phyloP scores from a whole-genome alignment of 495 filamentous ascomycete species.

The Trichoderma erinaceum region DNA sequence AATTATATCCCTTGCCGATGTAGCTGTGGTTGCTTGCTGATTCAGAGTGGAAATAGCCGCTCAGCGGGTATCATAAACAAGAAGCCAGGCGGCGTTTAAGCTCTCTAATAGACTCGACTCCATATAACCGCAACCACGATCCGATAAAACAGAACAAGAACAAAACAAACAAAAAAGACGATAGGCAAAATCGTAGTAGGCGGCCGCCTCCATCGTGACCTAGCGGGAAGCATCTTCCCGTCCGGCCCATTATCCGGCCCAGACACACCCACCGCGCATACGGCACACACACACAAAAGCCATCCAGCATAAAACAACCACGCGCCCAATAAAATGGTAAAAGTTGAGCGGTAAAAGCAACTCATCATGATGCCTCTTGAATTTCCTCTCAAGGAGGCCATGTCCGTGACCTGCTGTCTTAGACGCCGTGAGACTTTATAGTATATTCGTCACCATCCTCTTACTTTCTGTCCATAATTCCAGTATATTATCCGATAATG shows the following conservation, averaged over 20 bases:
- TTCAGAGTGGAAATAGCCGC: neutral
- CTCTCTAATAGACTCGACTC: neutral
- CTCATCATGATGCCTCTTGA: neutral
- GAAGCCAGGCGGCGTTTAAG: neutral
- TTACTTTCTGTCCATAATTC: too few species aligned
- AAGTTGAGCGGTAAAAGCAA: neutral
- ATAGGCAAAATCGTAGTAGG: neutral
- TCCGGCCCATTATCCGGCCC: constrained; percentile 12
- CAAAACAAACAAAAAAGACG: neutral
- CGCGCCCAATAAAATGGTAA: neutral
- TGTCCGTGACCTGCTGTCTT: neutral
- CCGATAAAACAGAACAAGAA: neutral
- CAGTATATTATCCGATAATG: too few species aligned
- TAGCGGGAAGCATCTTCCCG: constrained; percentile 12
- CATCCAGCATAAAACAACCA: neutral
- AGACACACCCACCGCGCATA: neutral
- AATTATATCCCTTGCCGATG: neutral
- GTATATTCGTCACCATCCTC: too few species aligned
- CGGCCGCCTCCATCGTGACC: constrained; percentile 9
- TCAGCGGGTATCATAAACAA: neutral
- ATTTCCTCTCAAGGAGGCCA: neutral
- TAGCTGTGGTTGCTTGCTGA: neutral
- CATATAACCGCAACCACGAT: neutral
- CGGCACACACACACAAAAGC: neutral
- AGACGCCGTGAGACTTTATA: too few species aligned